Conservation (phyloP, 225 moss, liverwort and hornwort species). For the Ulota crispa region DNA sequence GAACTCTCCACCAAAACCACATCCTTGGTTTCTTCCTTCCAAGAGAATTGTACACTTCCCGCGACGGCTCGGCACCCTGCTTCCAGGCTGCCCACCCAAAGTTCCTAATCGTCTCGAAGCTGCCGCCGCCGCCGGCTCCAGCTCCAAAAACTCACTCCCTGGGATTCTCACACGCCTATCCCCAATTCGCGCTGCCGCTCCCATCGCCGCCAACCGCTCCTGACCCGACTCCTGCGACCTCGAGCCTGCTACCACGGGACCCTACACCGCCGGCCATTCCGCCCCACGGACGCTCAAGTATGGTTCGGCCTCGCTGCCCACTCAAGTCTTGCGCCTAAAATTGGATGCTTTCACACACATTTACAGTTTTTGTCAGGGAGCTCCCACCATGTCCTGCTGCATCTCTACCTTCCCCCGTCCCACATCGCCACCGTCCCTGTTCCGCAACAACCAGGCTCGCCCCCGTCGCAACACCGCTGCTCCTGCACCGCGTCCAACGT, state of each 20-base stretch:
- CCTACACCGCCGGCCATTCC: too few species aligned
- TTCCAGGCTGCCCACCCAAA: slow-evolving; percentile 17
- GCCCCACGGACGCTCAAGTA: slow-evolving; percentile 25
- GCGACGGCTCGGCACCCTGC: slow-evolving; percentile 26
- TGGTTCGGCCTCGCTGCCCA: slow-evolving; percentile 15
- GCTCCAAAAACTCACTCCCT: slow-evolving; percentile 34
- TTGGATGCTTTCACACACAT: slow-evolving; percentile 58
- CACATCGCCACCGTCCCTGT: slow-evolving; percentile 9
- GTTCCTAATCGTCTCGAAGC: slow-evolving; percentile 25
- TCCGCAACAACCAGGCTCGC: neutral
- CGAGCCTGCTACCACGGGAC: neutral
- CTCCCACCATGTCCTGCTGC: slow-evolving; percentile 62
- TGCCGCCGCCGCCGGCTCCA: slow-evolving; percentile 17
- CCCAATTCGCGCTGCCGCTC: neutral
- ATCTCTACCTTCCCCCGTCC: slow-evolving; percentile 30
- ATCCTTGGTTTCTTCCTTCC: slow-evolving; percentile 29
- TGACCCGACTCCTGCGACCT: slow-evolving; percentile 3
- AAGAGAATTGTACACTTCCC: slow-evolving; percentile 55
- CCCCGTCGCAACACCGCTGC: neutral
- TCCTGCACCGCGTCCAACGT: neutral
- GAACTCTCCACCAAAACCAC: slow-evolving; percentile 9
- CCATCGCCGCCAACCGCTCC: neutral
- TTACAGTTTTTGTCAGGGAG: slow-evolving; percentile 70
- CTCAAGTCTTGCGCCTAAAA: slow-evolving; percentile 34
- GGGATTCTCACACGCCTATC: neutral